These are phyloP conservation scores for Albizia julibrissin DNA, from an alignment of 306 rosid species.

Conservation along the genomic window DNA sequence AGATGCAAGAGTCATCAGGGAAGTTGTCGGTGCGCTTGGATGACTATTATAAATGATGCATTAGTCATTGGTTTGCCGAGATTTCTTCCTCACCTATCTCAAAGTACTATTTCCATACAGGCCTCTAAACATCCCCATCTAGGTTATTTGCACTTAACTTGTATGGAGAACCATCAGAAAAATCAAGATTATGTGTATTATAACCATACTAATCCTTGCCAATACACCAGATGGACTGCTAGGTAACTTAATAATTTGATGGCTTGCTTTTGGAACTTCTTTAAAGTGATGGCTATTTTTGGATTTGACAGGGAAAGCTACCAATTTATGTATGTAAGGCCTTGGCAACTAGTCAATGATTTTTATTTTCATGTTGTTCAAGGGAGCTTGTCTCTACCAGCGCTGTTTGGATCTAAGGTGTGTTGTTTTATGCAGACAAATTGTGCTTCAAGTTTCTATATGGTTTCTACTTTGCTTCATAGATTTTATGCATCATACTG, in stretches of 20 bases:
- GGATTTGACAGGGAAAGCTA: slow-evolving; percentile 64
- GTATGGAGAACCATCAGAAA: slow-evolving; percentile 44
- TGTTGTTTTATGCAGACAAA: not conserved
- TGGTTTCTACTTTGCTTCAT: not conserved
- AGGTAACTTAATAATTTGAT: slow-evolving; percentile 40
- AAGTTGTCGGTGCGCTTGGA: not conserved
- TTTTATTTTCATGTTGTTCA: slow-evolving; percentile 62
- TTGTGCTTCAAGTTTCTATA: not conserved
- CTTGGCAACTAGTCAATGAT: slow-evolving; percentile 71
- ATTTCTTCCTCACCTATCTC: not conserved
- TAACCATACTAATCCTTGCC: slow-evolving; percentile 69
- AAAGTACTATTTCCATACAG: not conserved
- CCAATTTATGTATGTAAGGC: slow-evolving; percentile 69
- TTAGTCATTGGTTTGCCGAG: not conserved
- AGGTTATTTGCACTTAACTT: slow-evolving; percentile 4
- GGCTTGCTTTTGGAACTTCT: not conserved
- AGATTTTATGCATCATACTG: not conserved
- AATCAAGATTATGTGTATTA: slow-evolving; percentile 53
- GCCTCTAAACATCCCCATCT: not conserved
- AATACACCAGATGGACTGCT: slow-evolving; percentile 69
- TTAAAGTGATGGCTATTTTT: not conserved
- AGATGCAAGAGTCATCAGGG: not conserved
- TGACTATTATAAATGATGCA: not conserved
- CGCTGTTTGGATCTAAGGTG: slow-evolving; percentile 56
- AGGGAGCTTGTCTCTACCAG: slow-evolving; percentile 44